Evolutionary conservation across 2,329 filamentous ascomycete genomes (phyloP), one percentile per base, ranked within the genome.

Genomic region (Metarhizium robertsii): DNA sequence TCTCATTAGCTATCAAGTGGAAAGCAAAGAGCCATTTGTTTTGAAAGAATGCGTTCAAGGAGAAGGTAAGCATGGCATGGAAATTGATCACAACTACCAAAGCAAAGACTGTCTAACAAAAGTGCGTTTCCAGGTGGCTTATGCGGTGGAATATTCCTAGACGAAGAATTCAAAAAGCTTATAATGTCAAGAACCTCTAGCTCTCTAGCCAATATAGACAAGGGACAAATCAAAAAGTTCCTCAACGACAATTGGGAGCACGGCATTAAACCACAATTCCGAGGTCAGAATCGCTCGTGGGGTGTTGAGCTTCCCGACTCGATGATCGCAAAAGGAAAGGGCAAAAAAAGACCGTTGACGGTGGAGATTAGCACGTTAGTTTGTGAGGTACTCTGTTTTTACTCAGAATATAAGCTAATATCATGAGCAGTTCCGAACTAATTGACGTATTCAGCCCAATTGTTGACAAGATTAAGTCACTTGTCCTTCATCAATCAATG

Each of bases 121-220:
- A 34, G 32, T 13, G 11, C 6, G 1, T 13, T 40, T 5, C 13
- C 14, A 73, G 72, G 72, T 2, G 67, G 36, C 0, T 60, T 77
- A 0, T 75, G 71, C 2, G 73, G 74, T 0, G 72, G 63, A 0
- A 61, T 74, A 0, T 74, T 75, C 13, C 63, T 77, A 0, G 72
- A 76, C 34, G 65, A 76, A 2, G 55, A 45, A 0, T 76, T 76
- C n/a, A 1, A 65, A 1, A 0, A 54, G 0, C 52, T 72, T 1
- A 56, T 76, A 3, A 59, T 64, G 32, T 2, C 3, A 0, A 69
- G 66, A 7, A 16, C 72, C 0, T 4, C 55, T 0, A 3, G 6
- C 2, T 51, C 16, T 6, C 48, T 0, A 0, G 16, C 0, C 18
- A 55, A 0, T 68, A 64, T 64, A 0, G 46, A 0, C 53, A 42